Conservation (phyloP, 345 rosid species). For the Eucalyptus pumila region DNA sequence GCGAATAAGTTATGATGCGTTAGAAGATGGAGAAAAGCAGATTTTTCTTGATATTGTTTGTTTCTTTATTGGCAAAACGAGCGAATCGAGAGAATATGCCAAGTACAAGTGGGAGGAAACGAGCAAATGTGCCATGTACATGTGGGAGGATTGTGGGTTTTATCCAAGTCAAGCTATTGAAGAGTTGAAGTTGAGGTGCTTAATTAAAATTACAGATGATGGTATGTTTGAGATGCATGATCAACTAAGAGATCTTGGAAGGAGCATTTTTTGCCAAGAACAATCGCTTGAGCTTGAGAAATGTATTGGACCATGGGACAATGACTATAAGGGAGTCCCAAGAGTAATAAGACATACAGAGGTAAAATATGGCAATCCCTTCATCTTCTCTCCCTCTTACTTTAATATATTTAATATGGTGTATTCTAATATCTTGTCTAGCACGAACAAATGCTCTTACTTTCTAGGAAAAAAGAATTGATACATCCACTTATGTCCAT, state of each 20-base stretch:
- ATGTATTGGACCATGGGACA: fast-evolving
- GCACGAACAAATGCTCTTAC: background rate
- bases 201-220: too few species aligned
- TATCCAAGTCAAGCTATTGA: background rate
- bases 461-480: too few species aligned
- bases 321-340: fast-evolving
- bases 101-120: too few species aligned
- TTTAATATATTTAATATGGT: background rate
- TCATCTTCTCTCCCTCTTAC: background rate
- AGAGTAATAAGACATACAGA: fast-evolving
- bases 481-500: background rate
- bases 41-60: too few species aligned
- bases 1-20: too few species aligned
- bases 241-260: background rate
- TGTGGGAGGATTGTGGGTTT: background rate
- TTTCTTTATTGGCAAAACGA: too few species aligned
- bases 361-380: background rate
- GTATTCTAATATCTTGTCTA: fast-evolving
- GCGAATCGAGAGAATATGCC: too few species aligned
- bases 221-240: fast-evolving
- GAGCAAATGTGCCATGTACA: fast-evolving
- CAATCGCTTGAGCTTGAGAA: background rate
- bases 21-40: too few species aligned
- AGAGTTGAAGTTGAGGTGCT: background rate
- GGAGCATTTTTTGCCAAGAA: background rate